Conservation (phyloP, 2,329 filamentous ascomycete species). For the Fusarium dimerum region DNA sequence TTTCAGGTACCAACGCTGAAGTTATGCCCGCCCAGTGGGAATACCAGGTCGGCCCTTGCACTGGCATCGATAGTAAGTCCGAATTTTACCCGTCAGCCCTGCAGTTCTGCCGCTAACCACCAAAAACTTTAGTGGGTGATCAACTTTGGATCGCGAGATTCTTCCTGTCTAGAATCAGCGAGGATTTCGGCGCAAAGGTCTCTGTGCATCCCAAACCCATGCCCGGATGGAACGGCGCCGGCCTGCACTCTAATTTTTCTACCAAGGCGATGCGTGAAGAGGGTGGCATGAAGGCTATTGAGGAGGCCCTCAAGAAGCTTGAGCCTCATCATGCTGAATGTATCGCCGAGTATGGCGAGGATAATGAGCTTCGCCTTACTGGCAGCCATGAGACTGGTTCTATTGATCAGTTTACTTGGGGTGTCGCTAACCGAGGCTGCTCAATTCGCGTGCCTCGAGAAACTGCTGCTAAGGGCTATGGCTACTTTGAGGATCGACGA, state of each 20-base stretch:
- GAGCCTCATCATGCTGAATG: slow-evolving; percentile 77
- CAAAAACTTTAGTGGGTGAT: slow-evolving; percentile 70
- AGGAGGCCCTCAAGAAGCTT: slow-evolving; percentile 80
- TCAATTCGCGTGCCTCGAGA: slow-evolving; percentile 91
- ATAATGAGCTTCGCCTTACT: slow-evolving; percentile 92
- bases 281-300: slow-evolving; percentile 94
- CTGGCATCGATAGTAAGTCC: slow-evolving; percentile 75
- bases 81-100: not conserved
- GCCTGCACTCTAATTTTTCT: no score
- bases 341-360: slow-evolving; percentile 93
- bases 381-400: slow-evolving; percentile 91
- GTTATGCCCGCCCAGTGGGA: slow-evolving; percentile 99
- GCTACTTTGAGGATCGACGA: slow-evolving; percentile 88
- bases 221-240: slow-evolving; percentile 93
- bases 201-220: slow-evolving; percentile 96
- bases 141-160: slow-evolving; percentile 89
- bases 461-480: slow-evolving; percentile 82
- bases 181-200: slow-evolving; percentile 96
- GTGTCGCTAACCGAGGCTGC: slow-evolving; percentile 92
- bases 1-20: slow-evolving; percentile 98
- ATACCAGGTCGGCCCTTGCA: slow-evolving; percentile 91
- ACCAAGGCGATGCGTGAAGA: no score
- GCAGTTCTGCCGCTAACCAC: slow-evolving; percentile 27
- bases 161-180: slow-evolving; percentile 84
- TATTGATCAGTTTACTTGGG: slow-evolving; percentile 88